A percentile compares a stretch with the other conserved stretches of the same genome.
Conservation (phyloP, 2,329 filamentous ascomycete species). For the Cladosporium sp. region DNA sequence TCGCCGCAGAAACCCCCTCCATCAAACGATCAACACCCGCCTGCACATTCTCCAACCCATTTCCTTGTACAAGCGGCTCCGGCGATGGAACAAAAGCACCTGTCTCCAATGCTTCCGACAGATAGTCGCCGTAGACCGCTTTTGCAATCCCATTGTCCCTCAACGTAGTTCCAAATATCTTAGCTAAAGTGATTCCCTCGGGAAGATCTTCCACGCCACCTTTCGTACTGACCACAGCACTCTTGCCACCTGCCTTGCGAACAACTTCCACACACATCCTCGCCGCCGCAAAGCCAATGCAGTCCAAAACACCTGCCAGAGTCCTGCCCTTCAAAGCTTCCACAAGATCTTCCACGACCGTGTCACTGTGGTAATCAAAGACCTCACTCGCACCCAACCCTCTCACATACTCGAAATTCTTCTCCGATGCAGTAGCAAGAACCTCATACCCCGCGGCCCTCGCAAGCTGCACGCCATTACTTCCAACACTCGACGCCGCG, state of each 20-base stretch:
- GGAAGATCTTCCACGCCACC: slow-evolving; percentile 26
- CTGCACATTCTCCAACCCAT: slow-evolving; percentile 41
- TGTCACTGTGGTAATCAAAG: slow-evolving; percentile 38
- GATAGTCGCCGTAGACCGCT: slow-evolving; percentile 28
- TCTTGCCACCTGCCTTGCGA: slow-evolving; percentile 22
- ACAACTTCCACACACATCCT: slow-evolving; percentile 27
- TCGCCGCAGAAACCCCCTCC: slow-evolving; percentile 40
- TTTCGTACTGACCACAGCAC: slow-evolving; percentile 18
- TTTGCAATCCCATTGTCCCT: slow-evolving; percentile 28
- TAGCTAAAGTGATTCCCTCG: slow-evolving; percentile 25
- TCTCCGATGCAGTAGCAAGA: slow-evolving; percentile 38
- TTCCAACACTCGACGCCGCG: slow-evolving; percentile 46
- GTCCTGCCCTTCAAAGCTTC: slow-evolving; percentile 26
- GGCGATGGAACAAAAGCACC: slow-evolving; percentile 37
- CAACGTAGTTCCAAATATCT: slow-evolving; percentile 26
- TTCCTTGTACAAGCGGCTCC: slow-evolving; percentile 35
- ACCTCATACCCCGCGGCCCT: slow-evolving; percentile 28
- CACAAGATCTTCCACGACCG: slow-evolving; percentile 25
- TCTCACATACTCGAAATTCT: slow-evolving; percentile 42
- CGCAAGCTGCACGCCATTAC: slow-evolving; percentile 45
- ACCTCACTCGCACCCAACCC: slow-evolving; percentile 41
- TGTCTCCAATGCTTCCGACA: slow-evolving; percentile 30
- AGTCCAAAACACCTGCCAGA: slow-evolving; percentile 28
- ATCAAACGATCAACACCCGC: slow-evolving; percentile 35
- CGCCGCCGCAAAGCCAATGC: slow-evolving; percentile 13